Base-by-base conservation (phyloP, 2,329 filamentous ascomycete genomes). In the Elsinoe necatrix region DNA sequence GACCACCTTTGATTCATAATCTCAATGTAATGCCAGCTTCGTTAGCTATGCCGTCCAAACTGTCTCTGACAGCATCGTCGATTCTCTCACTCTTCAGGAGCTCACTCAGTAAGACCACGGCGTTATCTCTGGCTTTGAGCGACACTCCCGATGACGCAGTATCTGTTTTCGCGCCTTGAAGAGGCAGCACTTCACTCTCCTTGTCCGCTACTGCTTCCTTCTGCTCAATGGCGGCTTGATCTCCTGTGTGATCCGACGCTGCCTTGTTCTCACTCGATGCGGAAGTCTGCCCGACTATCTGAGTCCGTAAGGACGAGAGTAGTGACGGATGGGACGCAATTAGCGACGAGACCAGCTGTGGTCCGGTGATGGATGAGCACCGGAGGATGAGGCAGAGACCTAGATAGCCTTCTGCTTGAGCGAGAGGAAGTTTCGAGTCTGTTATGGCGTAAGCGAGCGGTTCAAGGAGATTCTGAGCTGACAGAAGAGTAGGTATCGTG, bases 121-220 rank as follows among this genome's bases (percentile, higher is more conserved):
- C 58, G 11, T 56, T 64, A 59, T 79, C 78, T 23, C 70, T 58
- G 4, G 66, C 64, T 55, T 72, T 73, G 0, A 73, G 69, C 1
- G 74, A 75, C 14, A 54, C 42, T 60, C 48, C 48, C 11, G 48
- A 35, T 12, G 39, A 59, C 42, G 21, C 16, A 3, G 31, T n/a
- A 39, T 37, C 27, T 29, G 47, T 55, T 4, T 58, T 37, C 14
- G 55, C 41, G 42, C 20, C 35, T 27, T 48, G 54, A 3, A 56
- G 23, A 31, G 54, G 54, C 16, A 56, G 29, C 18, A 12, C 41
- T 21, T 21, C 54, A 9, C 25, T 12, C 18, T 29, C 8, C 7
- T 29, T 20, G 20, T 11, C 7, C 2, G 25, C 6, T 25, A 68
- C 75, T 67, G 62, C 76, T 6, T 21, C 21, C 20, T 51, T 20